phyloP scores from a whole-genome alignment of 345 rosid genomes.

The Brassica cretica region DNA sequence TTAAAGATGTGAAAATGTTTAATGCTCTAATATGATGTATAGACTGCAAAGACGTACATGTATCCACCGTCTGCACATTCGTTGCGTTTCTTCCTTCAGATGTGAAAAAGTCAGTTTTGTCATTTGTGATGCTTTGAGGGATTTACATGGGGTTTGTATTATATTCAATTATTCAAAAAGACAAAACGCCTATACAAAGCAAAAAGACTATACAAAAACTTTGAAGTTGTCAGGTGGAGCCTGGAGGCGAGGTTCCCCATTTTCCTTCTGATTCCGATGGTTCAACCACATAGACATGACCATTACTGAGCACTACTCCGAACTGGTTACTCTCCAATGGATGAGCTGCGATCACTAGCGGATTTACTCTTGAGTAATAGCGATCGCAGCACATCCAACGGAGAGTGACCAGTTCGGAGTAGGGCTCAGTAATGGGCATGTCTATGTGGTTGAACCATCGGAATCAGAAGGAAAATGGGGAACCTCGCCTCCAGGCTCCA shows the following conservation, averaged over 20 bases:
- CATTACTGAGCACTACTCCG: conserved; percentile 74
- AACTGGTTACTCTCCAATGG: conserved; percentile 70
- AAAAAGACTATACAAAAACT: too few species aligned
- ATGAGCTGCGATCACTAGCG: conserved; percentile 83
- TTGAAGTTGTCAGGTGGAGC: background rate
- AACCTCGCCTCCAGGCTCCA: conserved; percentile 54
- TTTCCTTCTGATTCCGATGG: conserved; percentile 72
- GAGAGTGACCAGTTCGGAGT: conserved; percentile 76
- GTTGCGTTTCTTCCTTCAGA: conserved; percentile 77
- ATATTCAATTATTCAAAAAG: too few species aligned
- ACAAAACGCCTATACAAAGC: too few species aligned
- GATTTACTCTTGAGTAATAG: too few species aligned
- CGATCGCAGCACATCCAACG: conserved; percentile 76
- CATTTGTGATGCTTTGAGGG: too few species aligned
- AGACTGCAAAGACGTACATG: conserved; percentile 79
- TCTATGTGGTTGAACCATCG: conserved; percentile 65
- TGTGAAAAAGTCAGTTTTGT: too few species aligned
- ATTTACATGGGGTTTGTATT: too few species aligned
- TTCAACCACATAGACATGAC: conserved; percentile 65
- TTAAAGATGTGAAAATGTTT: background rate
- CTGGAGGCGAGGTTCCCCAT: conserved; percentile 84
- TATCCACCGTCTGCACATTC: conserved; percentile 78
- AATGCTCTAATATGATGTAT: background rate
- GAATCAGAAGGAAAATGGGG: conserved; percentile 88
- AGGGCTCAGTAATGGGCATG: conserved; percentile 71